Base-by-base conservation (phyloP, 305 asterid genomes). In the Fraxinus sp. region DNA sequence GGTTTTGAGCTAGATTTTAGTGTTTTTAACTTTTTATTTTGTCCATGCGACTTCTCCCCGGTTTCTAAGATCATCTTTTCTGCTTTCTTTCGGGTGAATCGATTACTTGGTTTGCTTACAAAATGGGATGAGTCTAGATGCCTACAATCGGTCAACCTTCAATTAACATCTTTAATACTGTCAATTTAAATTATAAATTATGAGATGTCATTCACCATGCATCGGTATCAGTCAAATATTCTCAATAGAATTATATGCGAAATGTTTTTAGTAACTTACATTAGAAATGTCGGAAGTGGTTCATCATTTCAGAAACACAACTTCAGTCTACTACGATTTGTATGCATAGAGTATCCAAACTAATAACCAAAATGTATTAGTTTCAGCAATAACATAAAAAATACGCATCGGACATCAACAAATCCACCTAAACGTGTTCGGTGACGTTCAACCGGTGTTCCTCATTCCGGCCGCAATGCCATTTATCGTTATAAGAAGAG, bases 391-490 rank as follows among this genome's bases (percentile, higher is more conserved):
- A 24, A 64, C 30, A 10, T 26, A 1, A 64, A 9, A 64, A 64
- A 24, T 26, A 24, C 33, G n/a, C 16, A 22, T 24, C 1, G 33
- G 3, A 64, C 24, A 64, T 64, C 73, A 2, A 64, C 33, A 55
- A 55, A 55, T 55, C 24, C 66, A 26, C 73, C 36, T 64, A 64
- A 64, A 14, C 18, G 1, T 3, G 35, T 24, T 24, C 36, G 13
- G 5, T 10, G 73, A 24, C 7, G 35, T 64, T 95, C 84, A 94
- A 72, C 99, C 98, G 0, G 97, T 94, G 91, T 96, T 93, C 86
- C 97, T 93, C 98, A 96, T 96, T 77, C 98, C 99, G 75, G 99
- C 99, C 71, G 98, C 98, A 82, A 96, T 96, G 59, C 99, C 99
- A 28, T 96, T 96, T 36, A 96, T 91, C 35, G 97, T 92, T 30